Conservation (phyloP, 2,329 filamentous ascomycete species). For the Colletotrichum graminicola region DNA sequence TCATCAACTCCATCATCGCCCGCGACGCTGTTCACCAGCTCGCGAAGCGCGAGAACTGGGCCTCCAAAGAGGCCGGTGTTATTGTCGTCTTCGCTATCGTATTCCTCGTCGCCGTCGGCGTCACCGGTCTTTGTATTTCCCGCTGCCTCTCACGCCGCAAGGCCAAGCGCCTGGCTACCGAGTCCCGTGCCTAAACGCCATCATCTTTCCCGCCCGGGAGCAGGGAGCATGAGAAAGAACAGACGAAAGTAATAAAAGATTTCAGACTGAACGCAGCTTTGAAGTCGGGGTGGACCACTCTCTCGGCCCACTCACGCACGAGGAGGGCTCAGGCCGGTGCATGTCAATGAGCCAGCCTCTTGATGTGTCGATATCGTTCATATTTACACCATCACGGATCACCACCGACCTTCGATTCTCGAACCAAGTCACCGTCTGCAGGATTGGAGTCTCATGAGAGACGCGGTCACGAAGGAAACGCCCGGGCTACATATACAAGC, state of each 20-base stretch:
- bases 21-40: slow-evolving; percentile 56
- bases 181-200: slow-evolving; percentile 10
- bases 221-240: neutral
- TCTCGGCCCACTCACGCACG: neutral
- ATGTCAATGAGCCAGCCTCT: slow-evolving; percentile 4
- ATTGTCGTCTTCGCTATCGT: slow-evolving; percentile 60
- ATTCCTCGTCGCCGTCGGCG: slow-evolving; percentile 53
- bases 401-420: slow-evolving; percentile 18
- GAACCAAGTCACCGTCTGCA: slow-evolving; percentile 9
- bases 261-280: neutral
- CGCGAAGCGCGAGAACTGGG: slow-evolving; percentile 58
- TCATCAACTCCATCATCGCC: slow-evolving; percentile 54
- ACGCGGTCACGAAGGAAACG: slow-evolving; percentile 26
- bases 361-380: slow-evolving; percentile 7
- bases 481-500: slow-evolving; percentile 29
- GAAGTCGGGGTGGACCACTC: slow-evolving; percentile 4
- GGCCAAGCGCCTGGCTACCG: slow-evolving; percentile 47
- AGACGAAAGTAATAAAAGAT: slow-evolving; percentile 20
- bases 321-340: neutral
- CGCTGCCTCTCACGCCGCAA: slow-evolving; percentile 51
- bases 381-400: slow-evolving; percentile 9
- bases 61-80: slow-evolving; percentile 54
- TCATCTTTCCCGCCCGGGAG: neutral
- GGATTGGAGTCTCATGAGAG: slow-evolving; percentile 35
- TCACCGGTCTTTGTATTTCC: slow-evolving; percentile 50